These are phyloP conservation scores for Agrocybe pediades DNA, from an alignment of 768 basidiomycete species.

Conservation along the genomic window DNA sequence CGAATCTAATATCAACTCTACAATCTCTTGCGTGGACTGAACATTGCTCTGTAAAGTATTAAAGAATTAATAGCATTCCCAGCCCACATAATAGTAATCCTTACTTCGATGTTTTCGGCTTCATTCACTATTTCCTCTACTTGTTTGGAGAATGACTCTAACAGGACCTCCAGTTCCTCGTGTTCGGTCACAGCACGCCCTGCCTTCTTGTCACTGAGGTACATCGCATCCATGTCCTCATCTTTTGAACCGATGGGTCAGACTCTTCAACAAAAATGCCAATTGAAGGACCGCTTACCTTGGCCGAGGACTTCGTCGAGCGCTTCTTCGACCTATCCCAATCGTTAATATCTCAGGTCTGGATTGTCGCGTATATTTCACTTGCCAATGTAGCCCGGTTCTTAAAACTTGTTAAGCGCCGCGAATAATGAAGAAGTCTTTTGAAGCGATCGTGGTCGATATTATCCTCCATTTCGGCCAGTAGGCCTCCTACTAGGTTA, in stretches of 20 bases:
- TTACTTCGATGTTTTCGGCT: conserved; percentile 81
- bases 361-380: conserved; percentile 4
- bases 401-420: conserved; percentile 86
- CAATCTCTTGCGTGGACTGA: conserved; percentile 97
- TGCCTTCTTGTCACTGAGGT: conserved; percentile 84
- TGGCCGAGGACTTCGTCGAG: conserved; percentile 91
- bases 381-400: conserved; percentile 84
- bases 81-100: no score
- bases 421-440: conserved; percentile 87
- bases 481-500: conserved; percentile 83
- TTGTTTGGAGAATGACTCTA: conserved; percentile 96
- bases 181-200: conserved; percentile 74
- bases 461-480: conserved; percentile 93
- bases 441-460: conserved; percentile 96
- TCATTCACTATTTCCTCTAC: conserved; percentile 97
- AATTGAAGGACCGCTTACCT: conserved; percentile 46
- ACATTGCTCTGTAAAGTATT: conserved; percentile 74
- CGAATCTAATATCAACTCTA: conserved; percentile 93
- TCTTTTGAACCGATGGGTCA: conserved; percentile 47
- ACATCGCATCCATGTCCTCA: conserved; percentile 94
- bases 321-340: conserved; percentile 77
- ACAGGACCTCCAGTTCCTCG: conserved; percentile 87
- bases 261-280: not conserved
- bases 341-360: conserved; percentile 1
- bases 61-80: conserved; percentile 2